These are phyloP conservation scores for Fusarium domesticum DNA, from an alignment of 2,329 filamentous ascomycete genomes.

Conservation along the genomic window DNA sequence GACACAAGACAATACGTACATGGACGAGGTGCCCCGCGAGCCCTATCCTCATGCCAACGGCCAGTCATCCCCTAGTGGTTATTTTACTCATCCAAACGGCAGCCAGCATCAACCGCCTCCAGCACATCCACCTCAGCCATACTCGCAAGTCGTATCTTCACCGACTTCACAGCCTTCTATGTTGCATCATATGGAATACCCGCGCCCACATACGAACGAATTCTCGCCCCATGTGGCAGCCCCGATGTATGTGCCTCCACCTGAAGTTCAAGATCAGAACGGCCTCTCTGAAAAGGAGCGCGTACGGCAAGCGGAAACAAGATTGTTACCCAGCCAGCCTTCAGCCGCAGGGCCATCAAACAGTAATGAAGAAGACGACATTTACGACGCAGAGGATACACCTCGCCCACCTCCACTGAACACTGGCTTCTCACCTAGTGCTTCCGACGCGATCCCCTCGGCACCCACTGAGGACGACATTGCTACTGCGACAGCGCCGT, in stretches of 20 bases:
- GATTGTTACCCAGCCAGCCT: constrained; percentile 77
- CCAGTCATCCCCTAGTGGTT: constrained; percentile 22
- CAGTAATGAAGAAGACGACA: constrained; percentile 43
- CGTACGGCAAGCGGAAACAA: constrained; percentile 71
- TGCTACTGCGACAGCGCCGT: constrained; percentile 25
- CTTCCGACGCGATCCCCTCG: constrained; percentile 34
- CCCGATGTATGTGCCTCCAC: constrained; percentile 56
- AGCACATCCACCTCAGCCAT: constrained; percentile 32
- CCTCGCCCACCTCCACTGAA: constrained; percentile 24
- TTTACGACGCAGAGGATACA: constrained; percentile 48
- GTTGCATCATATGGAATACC: constrained; percentile 11
- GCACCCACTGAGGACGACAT: constrained; percentile 49
- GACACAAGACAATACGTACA: constrained; percentile 21
- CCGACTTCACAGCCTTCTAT: constrained; percentile 14
- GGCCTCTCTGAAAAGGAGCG: constrained; percentile 78
- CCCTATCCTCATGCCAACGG: constrained; percentile 12
- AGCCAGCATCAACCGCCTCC: constrained; percentile 33
- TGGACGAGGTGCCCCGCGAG: constrained; percentile 23
- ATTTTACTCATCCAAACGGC: constrained; percentile 39
- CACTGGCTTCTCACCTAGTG: constrained; percentile 11
- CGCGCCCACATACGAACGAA: constrained; percentile 14
- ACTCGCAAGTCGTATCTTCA: constrained; percentile 29
- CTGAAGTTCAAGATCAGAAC: constrained; percentile 58
- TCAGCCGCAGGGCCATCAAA: constrained; percentile 32
- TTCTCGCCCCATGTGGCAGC: constrained; percentile 24